Conservation (phyloP, 176 grass and related monocot genomes). For the Musa itinerans region DNA sequence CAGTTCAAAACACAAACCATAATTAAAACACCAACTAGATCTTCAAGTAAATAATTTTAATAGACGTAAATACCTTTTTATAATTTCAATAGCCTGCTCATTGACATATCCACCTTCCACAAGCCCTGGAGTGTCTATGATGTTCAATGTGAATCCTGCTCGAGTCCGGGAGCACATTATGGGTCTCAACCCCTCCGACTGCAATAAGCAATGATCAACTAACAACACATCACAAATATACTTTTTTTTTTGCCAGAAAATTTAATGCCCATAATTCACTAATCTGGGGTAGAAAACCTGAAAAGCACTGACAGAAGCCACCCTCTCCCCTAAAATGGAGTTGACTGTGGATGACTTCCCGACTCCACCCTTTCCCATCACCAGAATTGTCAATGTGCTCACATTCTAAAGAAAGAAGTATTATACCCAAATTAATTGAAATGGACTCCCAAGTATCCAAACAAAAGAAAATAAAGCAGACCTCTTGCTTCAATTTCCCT, state of each 20-base stretch:
- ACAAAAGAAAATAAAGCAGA: not conserved
- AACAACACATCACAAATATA: not conserved
- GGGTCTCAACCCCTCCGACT: conserved; percentile 8
- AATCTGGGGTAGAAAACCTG: not conserved
- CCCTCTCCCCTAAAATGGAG: conserved; percentile 14
- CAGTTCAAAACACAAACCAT: too few relatives aligned
- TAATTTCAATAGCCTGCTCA: conserved; percentile 15
- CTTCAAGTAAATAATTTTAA: too few relatives aligned
- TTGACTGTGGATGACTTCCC: conserved; percentile 21
- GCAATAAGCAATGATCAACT: not conserved
- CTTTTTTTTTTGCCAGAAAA: not conserved
- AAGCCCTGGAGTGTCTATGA: conserved; percentile 18
- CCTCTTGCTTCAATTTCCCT: conserved; percentile 9
- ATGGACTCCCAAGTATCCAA: not conserved
- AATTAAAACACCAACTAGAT: too few relatives aligned
- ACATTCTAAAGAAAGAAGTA: conserved; percentile 11
- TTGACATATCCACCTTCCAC: conserved; percentile 22
- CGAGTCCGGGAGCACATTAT: conserved; percentile 14
- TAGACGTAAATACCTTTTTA: not conserved
- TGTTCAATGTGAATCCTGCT: conserved; percentile 15
- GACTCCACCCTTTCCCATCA: conserved; percentile 24
- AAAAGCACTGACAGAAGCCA: conserved; percentile 14
- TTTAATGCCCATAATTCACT: not conserved
- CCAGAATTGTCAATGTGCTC: conserved; percentile 20
- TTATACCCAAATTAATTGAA: not conserved